A percentile compares a stretch with the other conserved stretches of the same genome.
These are phyloP conservation scores for Komagataea norvegica DNA, from an alignment of 1,139 yeast species.

Conservation along the genomic window DNA sequence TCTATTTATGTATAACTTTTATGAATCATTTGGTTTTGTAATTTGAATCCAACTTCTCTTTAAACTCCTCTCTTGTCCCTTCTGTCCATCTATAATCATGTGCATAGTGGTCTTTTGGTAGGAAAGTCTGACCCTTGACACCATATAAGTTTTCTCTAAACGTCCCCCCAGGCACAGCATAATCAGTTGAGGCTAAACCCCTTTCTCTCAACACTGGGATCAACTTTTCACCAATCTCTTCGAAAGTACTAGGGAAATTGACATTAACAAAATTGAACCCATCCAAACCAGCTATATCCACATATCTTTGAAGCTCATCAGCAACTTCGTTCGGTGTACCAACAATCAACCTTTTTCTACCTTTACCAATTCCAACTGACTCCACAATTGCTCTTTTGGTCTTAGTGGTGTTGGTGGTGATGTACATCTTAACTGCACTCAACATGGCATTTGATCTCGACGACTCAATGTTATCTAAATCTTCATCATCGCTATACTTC, in stretches of 20 bases:
- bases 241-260: conserved; percentile 32
- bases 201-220: conserved; percentile 34
- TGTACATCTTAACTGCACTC: conserved; percentile 21
- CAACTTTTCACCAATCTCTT: conserved; percentile 32
- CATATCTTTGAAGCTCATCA: conserved; percentile 32
- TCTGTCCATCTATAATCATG: conserved; percentile 38
- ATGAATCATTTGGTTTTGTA: conserved; percentile 2
- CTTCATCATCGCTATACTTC: conserved; percentile 31
- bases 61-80: conserved; percentile 37
- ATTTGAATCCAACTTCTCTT: conserved; percentile 10
- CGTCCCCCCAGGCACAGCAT: conserved; percentile 29
- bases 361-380: conserved; percentile 5
- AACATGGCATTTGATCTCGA: conserved; percentile 28
- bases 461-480: conserved; percentile 24
- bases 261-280: conserved; percentile 36
- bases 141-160: conserved; percentile 27
- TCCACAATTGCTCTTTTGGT: conserved; percentile 29
- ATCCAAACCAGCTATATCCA: conserved; percentile 34
- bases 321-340: conserved; percentile 20
- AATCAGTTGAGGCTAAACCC: conserved; percentile 33
- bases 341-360: conserved; percentile 22
- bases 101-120: conserved; percentile 37
- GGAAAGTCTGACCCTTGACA: conserved; percentile 27
- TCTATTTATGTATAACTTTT: too few relatives aligned
- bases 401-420: conserved; percentile 24